phyloP scores from a whole-genome alignment of 257 asterid species.

The Solanum ossicruentum region DNA sequence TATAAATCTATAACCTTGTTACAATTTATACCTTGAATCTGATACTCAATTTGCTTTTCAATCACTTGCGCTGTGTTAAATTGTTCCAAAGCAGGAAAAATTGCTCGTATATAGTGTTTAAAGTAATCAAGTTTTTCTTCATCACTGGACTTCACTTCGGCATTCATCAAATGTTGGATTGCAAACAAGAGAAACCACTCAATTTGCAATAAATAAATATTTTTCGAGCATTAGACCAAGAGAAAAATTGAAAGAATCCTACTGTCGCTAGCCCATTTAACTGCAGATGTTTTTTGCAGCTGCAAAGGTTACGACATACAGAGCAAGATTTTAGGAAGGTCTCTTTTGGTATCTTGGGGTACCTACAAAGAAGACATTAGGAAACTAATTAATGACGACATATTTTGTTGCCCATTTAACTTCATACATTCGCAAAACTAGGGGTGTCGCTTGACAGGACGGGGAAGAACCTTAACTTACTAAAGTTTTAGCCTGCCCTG shows the following conservation, averaged over 20 bases:
- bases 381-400: neutral
- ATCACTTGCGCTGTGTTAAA: constrained; percentile 38
- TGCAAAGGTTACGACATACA: constrained; percentile 58
- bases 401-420: neutral
- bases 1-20: neutral
- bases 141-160: constrained; percentile 8
- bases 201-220: neutral
- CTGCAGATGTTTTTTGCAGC: constrained; percentile 71
- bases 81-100: constrained; percentile 59
- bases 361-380: constrained; percentile 27
- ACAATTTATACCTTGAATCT: constrained; percentile 34
- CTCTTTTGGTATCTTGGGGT: constrained; percentile 52
- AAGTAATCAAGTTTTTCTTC: constrained; percentile 38
- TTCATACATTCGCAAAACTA: neutral
- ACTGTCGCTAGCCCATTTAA: constrained; percentile 41
- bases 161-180: constrained; percentile 24
- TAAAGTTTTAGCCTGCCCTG: neutral
- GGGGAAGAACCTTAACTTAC: neutral
- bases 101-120: constrained; percentile 35
- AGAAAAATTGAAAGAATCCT: constrained; percentile 4
- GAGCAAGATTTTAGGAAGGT: constrained; percentile 56
- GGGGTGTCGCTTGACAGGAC: neutral
- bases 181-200: neutral
- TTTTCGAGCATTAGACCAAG: neutral
- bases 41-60: constrained; percentile 64